Evolutionary conservation across 345 rosid genomes (phyloP).

Genomic region (Populus alba): DNA sequence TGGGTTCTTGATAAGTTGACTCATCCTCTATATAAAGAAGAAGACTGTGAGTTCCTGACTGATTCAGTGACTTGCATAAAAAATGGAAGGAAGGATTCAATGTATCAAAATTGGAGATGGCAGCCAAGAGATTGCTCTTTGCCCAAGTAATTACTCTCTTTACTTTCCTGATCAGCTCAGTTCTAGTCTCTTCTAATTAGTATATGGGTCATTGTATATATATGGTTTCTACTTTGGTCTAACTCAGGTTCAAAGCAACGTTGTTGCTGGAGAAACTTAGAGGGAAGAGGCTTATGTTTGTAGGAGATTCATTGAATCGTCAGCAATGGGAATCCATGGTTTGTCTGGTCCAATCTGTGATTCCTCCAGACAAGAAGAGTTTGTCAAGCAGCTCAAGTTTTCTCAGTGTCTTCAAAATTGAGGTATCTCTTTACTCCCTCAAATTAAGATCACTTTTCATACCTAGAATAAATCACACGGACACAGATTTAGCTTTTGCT

Average conservation of each 20-base stretch:
- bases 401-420: slow-evolving; percentile 19
- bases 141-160: slow-evolving; percentile 8
- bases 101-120: slow-evolving; percentile 23
- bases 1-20: slow-evolving; percentile 27
- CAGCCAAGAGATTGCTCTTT: slow-evolving; percentile 13
- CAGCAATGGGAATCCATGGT: slow-evolving; percentile 28
- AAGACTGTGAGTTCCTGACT: slow-evolving; percentile 17
- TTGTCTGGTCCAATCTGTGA: slow-evolving; percentile 21
- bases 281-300: slow-evolving; percentile 31
- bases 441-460: not conserved
- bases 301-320: slow-evolving; percentile 23
- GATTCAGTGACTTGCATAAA: slow-evolving; percentile 16
- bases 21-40: slow-evolving; percentile 27
- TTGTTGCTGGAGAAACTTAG: slow-evolving; percentile 30
- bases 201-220: not conserved
- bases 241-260: slow-evolving; percentile 47
- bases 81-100: slow-evolving; percentile 29
- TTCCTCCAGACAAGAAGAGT: slow-evolving; percentile 20
- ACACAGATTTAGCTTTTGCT: not conserved
- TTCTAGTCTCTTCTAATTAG: not conserved
- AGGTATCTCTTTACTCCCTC: slow-evolving; percentile 2
- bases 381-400: not conserved
- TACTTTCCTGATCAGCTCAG: not conserved
- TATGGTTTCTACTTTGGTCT: not conserved
- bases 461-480: not conserved